Evolutionary conservation across 2,329 filamentous ascomycete genomes (phyloP), one percentile per base, ranked within the genome.

Genomic region (Penicillium sumatraense): DNA sequence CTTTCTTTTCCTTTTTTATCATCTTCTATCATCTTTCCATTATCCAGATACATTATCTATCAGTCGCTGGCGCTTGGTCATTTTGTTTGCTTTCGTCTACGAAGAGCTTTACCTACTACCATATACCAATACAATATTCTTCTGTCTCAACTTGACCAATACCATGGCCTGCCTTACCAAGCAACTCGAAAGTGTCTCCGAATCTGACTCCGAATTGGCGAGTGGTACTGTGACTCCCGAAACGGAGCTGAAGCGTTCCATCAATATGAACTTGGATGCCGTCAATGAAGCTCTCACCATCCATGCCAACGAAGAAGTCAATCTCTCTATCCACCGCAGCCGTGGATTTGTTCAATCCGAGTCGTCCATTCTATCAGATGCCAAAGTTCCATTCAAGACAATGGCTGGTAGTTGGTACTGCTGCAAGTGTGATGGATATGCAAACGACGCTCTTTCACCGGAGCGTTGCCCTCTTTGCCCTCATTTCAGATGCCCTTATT

Each of bases 371-470:
- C 14, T 33, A 2, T 27, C 47, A 10, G 10, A 18, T 1, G 5
- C 13, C 21, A 51, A n/a, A 9, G 24, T 20, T 16, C 41, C 44
- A 11, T 41, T 27, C 41, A 23, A 26, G 54, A 26, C 14, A 35
- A 53, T 9, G 59, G 52, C 56, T 46, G 16, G 23, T 5, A 50
- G 54, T 59, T 68, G 68, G 68, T 27, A 11, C 0, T 72, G 70
- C 59, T 68, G 63, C 38, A 0, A 6, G 1, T 72, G 68, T 38
- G 1, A 16, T 0, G 44, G 45, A 4, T 13, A 54, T 18, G 61
- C 59, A 52, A 69, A 68, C 16, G 10, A 9, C 9, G 53, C 11
- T 7, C 49, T 70, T 21, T 51, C 49, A 6, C 31, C 45, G 1
- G 61, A 54, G 1, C 36, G 31, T 5, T 68, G 65, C 53, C 63